Conservation (phyloP, 2,329 filamentous ascomycete genomes). For the Nemania serpens region DNA sequence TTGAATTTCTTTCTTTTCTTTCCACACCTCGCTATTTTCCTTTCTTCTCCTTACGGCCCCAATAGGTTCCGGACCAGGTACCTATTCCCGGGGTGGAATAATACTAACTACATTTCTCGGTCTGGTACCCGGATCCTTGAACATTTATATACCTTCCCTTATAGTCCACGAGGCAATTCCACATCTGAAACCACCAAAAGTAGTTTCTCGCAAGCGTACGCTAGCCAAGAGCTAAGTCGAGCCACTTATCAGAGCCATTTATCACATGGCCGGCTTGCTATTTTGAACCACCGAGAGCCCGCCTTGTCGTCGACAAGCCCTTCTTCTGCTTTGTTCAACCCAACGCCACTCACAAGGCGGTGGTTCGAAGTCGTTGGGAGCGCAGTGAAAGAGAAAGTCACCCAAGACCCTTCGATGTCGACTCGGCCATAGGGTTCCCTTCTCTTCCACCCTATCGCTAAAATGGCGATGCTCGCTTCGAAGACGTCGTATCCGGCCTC, state of each 20-base stretch:
- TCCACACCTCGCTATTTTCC: neutral
- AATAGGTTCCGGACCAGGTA: conserved; percentile 2
- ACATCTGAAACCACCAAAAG: conserved; percentile 35
- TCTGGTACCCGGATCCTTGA: conserved; percentile 14
- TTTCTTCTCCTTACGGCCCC: neutral
- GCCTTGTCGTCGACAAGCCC: conserved; percentile 9
- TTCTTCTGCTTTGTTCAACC: conserved; percentile 24
- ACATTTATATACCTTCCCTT: neutral
- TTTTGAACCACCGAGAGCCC: conserved; percentile 8
- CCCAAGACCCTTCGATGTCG: conserved; percentile 9
- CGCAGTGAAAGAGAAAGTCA: conserved; percentile 14
- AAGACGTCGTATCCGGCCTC: conserved; percentile 71
- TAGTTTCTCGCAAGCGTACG: conserved; percentile 2
- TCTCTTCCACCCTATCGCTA: conserved; percentile 20
- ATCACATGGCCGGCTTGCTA: conserved; percentile 15
- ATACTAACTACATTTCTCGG: conserved; percentile 1
- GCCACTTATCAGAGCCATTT: conserved; percentile 15
- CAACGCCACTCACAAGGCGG: conserved; percentile 20
- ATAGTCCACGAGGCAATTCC: conserved; percentile 25
- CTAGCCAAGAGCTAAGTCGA: conserved; percentile 13
- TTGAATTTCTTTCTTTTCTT: neutral
- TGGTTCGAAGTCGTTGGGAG: conserved; percentile 14
- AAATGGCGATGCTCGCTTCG: conserved; percentile 79
- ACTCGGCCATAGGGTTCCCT: conserved; percentile 11
- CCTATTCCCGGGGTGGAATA: neutral